Evolutionary conservation across 768 basidiomycete genomes (phyloP).

Genomic region (Amanita pseudoporphyria): DNA sequence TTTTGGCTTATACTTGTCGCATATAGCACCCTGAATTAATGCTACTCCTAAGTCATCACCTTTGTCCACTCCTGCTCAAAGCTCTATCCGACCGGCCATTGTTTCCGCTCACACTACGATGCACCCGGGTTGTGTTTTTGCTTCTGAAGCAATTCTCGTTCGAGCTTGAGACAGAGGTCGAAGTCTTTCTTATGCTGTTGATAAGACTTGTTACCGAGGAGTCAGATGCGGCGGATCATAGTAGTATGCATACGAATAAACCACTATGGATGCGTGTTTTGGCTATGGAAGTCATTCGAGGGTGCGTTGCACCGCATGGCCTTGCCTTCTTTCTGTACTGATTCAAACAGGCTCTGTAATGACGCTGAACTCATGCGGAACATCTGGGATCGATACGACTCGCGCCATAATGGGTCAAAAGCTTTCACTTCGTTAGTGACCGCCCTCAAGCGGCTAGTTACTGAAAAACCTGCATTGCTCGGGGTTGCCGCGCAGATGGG

Average conservation of each 20-base stretch:
- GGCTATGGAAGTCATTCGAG: constrained; percentile 88
- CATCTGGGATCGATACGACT: constrained; percentile 75
- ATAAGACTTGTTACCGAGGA: constrained; percentile 59
- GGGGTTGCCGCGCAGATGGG: constrained; percentile 75
- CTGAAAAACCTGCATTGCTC: constrained; percentile 79
- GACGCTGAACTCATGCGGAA: constrained; percentile 72
- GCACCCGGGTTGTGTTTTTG: constrained; percentile 89
- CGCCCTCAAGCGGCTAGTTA: constrained; percentile 77
- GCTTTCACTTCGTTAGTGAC: constrained; percentile 73
- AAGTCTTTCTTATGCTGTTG: constrained; percentile 74
- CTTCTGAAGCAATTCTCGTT: constrained; percentile 84
- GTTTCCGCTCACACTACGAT: constrained; percentile 85
- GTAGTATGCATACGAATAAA: constrained; percentile 24
- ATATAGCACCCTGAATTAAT: constrained; percentile 75
- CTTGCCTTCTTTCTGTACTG: background rate
- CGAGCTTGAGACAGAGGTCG: constrained; percentile 74
- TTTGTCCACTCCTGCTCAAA: constrained; percentile 85
- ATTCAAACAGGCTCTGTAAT: constrained; percentile 49
- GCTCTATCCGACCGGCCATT: constrained; percentile 71
- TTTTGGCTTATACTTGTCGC: background rate
- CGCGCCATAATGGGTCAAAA: constrained; percentile 49
- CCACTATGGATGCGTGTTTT: constrained; percentile 87
- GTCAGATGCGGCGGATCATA: constrained; percentile 16
- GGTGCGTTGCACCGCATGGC: constrained; percentile 29
- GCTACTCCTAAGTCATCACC: constrained; percentile 79